Conservation (phyloP, 208 protist genomes). For the Acanthamoeba divionensis region DNA sequence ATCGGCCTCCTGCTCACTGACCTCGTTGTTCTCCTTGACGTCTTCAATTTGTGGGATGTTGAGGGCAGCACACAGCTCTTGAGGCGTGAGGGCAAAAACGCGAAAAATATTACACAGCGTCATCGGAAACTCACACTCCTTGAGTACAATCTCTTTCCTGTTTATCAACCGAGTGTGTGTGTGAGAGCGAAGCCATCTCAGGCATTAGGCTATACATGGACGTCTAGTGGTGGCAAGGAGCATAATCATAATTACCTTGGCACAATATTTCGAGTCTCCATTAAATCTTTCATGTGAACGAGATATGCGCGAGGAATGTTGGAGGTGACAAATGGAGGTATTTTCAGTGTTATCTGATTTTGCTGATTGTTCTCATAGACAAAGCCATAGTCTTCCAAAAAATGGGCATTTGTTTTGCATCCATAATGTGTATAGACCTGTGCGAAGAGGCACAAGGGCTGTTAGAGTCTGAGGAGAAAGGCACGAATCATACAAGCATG, state of each 20-base stretch:
- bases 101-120: background rate
- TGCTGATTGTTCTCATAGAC: background rate
- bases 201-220: too few relatives aligned
- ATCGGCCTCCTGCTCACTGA: background rate
- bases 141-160: background rate
- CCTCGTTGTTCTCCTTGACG: background rate
- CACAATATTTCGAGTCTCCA: background rate
- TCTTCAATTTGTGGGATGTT: background rate
- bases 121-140: background rate
- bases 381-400: background rate
- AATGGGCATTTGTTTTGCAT: background rate
- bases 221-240: too few relatives aligned
- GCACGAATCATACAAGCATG: too few relatives aligned
- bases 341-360: background rate
- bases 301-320: background rate
- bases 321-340: background rate
- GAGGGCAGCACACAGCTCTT: background rate
- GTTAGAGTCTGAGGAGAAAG: too few relatives aligned
- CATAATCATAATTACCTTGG: too few relatives aligned
- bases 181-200: too few relatives aligned
- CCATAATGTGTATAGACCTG: background rate
- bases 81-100: background rate
- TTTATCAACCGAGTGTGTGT: background rate
- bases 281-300: background rate
- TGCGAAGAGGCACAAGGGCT: too few relatives aligned